Conservation (phyloP, 768 basidiomycete species). For the Mycena maculata region DNA sequence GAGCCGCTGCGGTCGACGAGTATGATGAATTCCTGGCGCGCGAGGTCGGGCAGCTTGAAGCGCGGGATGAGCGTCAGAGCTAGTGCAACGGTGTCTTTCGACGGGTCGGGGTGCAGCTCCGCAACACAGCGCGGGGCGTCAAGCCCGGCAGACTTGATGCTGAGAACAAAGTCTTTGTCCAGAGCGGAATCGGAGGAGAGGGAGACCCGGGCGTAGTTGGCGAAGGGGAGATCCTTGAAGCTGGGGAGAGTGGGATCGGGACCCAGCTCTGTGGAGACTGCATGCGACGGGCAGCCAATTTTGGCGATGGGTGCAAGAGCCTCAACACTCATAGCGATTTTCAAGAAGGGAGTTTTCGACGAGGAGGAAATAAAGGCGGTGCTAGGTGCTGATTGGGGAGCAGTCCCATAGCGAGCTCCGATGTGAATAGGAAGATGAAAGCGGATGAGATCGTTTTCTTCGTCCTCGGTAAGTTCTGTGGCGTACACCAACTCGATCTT, state of each 20-base stretch:
- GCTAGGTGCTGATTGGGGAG: no score
- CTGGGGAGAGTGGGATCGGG: constrained; percentile 20
- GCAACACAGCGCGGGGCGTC: no score
- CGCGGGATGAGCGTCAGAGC: no score
- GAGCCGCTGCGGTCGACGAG: constrained; percentile 57
- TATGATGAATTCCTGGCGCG: constrained; percentile 58
- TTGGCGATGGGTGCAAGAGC: constrained; percentile 15
- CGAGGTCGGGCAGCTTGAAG: no score
- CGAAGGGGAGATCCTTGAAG: no score
- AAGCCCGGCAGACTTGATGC: no score
- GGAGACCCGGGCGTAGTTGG: constrained; percentile 19
- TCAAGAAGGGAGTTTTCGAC: background rate
- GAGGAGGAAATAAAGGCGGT: background rate
- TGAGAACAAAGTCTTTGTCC: no score
- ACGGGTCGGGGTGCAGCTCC: constrained; percentile 47
- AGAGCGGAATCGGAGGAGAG: constrained; percentile 31
- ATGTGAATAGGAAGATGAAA: constrained; percentile 20
- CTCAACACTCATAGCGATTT: constrained; percentile 3
- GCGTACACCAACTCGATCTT: background rate
- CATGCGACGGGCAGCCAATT: no score
- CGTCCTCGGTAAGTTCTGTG: constrained; percentile 3
- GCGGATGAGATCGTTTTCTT: background rate
- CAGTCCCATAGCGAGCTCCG: constrained; percentile 16
- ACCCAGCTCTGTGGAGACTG: no score
- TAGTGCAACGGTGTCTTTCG: constrained; percentile 44